phyloP scores from a whole-genome alignment of 768 basidiomycete species.

The Lactifluus hygrophoroides region DNA sequence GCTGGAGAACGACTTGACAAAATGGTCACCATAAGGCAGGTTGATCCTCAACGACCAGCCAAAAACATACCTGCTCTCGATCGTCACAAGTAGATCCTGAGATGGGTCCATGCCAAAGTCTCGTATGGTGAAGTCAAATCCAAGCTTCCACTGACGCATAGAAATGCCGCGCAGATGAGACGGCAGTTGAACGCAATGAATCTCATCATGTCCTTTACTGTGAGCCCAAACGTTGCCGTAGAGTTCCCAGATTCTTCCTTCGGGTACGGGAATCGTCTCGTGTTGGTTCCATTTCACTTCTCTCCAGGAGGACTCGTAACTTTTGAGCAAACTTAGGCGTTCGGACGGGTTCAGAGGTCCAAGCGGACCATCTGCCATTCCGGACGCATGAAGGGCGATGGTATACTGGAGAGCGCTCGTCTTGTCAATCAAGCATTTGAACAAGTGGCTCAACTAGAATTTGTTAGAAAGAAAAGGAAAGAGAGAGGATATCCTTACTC shows the following conservation, averaged over 20 bases:
- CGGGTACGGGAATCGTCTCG: background rate
- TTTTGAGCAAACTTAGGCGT: constrained; percentile 3
- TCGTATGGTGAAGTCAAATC: background rate
- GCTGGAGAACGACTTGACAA: background rate
- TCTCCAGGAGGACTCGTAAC: constrained; percentile 12
- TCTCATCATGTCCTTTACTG: background rate
- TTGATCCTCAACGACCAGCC: too few relatives aligned
- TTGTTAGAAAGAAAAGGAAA: background rate
- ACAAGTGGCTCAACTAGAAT: constrained; percentile 2
- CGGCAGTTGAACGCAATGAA: constrained; percentile 12
- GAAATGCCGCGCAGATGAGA: constrained; percentile 17
- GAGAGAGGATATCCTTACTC: background rate
- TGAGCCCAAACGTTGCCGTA: constrained; percentile 18
- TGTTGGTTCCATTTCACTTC: constrained; percentile 8
- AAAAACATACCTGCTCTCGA: constrained; percentile 25
- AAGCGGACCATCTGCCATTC: constrained; percentile 13
- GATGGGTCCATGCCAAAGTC: constrained; percentile 20
- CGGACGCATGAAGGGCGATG: constrained; percentile 9
- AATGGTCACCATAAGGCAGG: background rate
- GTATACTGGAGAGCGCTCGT: constrained; percentile 7
- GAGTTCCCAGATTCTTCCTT: constrained; percentile 14
- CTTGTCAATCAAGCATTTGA: constrained; percentile 11
- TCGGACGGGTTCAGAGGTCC: background rate
- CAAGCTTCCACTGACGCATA: constrained; percentile 14
- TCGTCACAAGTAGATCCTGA: constrained; percentile 16